phyloP scores from a whole-genome alignment of 768 basidiomycete species.

The Crepidotus variabilis region DNA sequence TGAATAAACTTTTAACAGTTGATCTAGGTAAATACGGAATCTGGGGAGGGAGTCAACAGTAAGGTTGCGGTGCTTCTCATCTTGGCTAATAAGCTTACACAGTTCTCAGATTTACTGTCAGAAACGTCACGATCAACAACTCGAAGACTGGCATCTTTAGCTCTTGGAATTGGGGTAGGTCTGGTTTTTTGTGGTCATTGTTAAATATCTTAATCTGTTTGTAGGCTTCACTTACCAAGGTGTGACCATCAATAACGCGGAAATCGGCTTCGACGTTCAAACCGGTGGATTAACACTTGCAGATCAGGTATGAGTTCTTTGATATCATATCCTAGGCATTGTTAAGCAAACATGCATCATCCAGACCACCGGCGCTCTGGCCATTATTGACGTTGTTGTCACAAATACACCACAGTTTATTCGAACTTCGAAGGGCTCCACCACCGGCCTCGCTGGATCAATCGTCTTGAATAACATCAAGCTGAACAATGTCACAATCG shows the following conservation, averaged over 20 bases:
- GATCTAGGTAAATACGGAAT: constrained; percentile 62
- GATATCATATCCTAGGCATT: no score
- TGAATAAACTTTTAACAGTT: background rate
- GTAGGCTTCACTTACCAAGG: constrained; percentile 47
- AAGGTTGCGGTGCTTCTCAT: constrained; percentile 14
- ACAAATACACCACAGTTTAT: constrained; percentile 61
- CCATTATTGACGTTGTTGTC: constrained; percentile 62
- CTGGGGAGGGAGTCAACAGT: constrained; percentile 82
- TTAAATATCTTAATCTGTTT: background rate
- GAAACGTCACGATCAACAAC: constrained; percentile 56
- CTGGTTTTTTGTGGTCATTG: background rate
- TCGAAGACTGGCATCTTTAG: constrained; percentile 43
- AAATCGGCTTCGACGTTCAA: constrained; percentile 49
- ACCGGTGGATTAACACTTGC: constrained; percentile 41
- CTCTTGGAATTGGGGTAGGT: constrained; percentile 47
- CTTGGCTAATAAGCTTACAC: background rate
- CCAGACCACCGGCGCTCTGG: constrained; percentile 54
- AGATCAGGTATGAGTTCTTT: constrained; percentile 42
- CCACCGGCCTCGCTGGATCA: constrained; percentile 48
- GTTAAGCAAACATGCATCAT: no score
- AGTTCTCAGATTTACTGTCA: constrained; percentile 42
- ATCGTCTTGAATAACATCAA: constrained; percentile 62
- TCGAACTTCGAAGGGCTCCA: constrained; percentile 44
- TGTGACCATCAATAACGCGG: constrained; percentile 36
- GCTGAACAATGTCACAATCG: constrained; percentile 56